Evolutionary conservation across 163 green algal genomes (phyloP), one percentile per base, ranked within the genome.

Genomic region (Prototheca stagnorum): DNA sequence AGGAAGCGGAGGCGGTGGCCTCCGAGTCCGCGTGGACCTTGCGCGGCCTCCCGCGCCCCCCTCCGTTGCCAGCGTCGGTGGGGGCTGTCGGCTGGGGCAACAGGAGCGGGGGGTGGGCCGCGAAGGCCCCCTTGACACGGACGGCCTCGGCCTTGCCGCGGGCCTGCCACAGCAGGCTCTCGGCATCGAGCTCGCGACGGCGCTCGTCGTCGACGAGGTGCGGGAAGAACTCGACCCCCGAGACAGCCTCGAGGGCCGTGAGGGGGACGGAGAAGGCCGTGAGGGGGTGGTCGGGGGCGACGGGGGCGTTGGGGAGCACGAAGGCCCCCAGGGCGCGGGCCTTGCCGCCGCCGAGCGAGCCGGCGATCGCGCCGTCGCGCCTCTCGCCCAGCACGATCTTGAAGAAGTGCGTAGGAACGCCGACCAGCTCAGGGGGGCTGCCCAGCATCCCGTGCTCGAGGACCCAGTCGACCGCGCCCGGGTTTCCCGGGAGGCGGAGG

Each of bases 351-450:
- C 58, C 54, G 26, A 11, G n/a, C 28, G 27, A 35, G 44, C 55
- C 19, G 27, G 33, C 34, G 5, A 51, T 56, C 60, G n/a, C n/a
- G 9, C 11, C 12, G 9, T 37, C 31, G 11, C 12, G 9, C 25
- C 26, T 34, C 40, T 83, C 74, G 15, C 69, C 77, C 16, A 92
- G 65, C 17, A 93, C 61, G 8, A 92, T 79, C 64, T 96, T 96
- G 65, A 75, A 96, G 62, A 81, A 95, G 65, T 95, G 86, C 2
- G 85, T 95, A n/a, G 86, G 86, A 3, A 96, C 84, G 0, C 74
- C 59, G 41, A 93, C 73, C n/a, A 95, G 51, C 36, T 67, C 53
- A 1, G 84, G 84, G 0, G 81, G 53, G 20, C 72, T 59, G 27
- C 82, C 48, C 11, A 62, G 45, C 31, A 85, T 69, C 17, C 65